A percentile compares a stretch with the other conserved stretches of the same genome.
phyloP scores from a whole-genome alignment of 2,329 filamentous ascomycete genomes.

The Trichoderma citrinoviride region DNA sequence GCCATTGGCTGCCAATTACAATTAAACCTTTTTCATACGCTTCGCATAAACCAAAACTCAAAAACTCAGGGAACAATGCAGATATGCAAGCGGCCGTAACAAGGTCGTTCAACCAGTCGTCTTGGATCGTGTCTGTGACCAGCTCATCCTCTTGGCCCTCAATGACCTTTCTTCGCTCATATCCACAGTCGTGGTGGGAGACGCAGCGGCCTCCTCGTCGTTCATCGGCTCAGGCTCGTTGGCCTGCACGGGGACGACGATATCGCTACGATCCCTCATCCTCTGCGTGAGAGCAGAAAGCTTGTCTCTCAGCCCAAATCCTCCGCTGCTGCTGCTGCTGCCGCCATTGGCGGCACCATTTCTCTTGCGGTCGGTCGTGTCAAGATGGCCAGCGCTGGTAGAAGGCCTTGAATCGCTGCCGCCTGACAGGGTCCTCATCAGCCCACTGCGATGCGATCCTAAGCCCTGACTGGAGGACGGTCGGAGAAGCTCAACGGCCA shows the following conservation, averaged over 20 bases:
- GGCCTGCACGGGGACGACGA: neutral
- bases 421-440: conserved; percentile 23
- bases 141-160: conserved; percentile 16
- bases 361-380: conserved; percentile 31
- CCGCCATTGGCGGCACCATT: conserved; percentile 15
- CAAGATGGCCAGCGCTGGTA: conserved; percentile 34
- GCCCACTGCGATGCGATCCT: conserved; percentile 23
- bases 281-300: conserved; percentile 36
- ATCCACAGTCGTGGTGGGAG: neutral
- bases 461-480: conserved; percentile 36
- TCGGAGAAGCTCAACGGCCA: conserved; percentile 34
- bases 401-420: conserved; percentile 30
- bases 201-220: conserved; percentile 3
- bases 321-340: conserved; percentile 30
- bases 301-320: conserved; percentile 38
- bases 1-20: neutral
- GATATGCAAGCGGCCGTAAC: neutral
- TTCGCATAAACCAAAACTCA: neutral
- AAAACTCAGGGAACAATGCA: neutral
- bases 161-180: neutral
- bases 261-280: conserved; percentile 30
- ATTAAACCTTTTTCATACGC: conserved; percentile 4
- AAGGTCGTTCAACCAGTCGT: neutral
- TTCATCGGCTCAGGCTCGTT: conserved; percentile 13
- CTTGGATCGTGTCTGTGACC: conserved; percentile 17